These are phyloP conservation scores for Jamesozyma jinghongensis DNA, from an alignment of 805 yeast species.

Conservation along the genomic window DNA sequence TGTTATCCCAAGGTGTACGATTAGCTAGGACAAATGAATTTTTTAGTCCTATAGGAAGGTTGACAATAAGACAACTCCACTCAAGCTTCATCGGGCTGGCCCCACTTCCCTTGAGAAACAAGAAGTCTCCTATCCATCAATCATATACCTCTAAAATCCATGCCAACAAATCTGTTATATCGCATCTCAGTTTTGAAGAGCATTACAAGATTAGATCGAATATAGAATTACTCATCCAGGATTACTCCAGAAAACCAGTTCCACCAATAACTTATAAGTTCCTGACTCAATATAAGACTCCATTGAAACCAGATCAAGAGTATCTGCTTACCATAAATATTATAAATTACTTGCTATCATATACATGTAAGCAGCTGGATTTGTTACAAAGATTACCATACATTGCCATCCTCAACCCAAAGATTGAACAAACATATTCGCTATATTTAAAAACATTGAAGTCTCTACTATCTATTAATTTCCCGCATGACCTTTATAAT, in stretches of 20 bases:
- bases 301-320: constrained; percentile 25
- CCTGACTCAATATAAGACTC: constrained; percentile 35
- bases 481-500: constrained; percentile 42
- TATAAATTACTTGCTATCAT: constrained; percentile 44
- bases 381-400: constrained; percentile 73
- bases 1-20: neutral
- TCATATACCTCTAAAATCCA: too few relatives aligned
- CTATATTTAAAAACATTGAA: constrained; percentile 64
- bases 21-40: neutral
- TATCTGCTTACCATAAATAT: constrained; percentile 44
- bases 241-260: constrained; percentile 43
- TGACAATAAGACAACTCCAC: neutral
- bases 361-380: constrained; percentile 61
- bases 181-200: constrained; percentile 33
- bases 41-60: neutral
- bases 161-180: constrained; percentile 3
- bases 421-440: constrained; percentile 67
- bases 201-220: constrained; percentile 51
- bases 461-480: constrained; percentile 35
- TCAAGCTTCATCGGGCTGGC: neutral
- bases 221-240: constrained; percentile 49
- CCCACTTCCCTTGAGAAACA: too few relatives aligned
- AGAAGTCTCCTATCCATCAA: too few relatives aligned
- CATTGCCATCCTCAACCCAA: constrained; percentile 77
- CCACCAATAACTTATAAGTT: constrained; percentile 46